These are phyloP conservation scores for Acanthamoeba triangularis DNA, from an alignment of 208 protist genomes.

Conservation along the genomic window DNA sequence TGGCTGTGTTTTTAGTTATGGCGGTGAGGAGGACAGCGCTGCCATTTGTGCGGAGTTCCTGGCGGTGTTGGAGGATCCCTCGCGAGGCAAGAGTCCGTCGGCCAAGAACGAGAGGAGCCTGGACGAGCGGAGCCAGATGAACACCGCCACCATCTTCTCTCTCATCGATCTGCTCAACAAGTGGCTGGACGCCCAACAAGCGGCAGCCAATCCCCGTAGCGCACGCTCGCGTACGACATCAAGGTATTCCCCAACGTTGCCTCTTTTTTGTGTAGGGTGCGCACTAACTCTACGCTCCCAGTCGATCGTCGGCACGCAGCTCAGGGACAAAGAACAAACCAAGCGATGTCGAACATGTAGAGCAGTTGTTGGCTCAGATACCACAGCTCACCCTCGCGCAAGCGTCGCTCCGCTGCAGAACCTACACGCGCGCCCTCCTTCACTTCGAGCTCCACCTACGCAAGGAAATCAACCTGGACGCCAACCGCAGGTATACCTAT, in stretches of 20 bases:
- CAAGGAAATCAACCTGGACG: neutral
- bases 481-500: neutral
- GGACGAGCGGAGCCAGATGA: constrained; percentile 65
- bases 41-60: constrained; percentile 13
- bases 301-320: neutral
- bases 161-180: constrained; percentile 42
- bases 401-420: constrained; percentile 78
- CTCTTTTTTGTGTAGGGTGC: neutral
- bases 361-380: constrained; percentile 60
- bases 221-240: neutral
- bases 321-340: constrained; percentile 27
- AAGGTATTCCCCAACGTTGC: neutral
- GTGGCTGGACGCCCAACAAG: constrained; percentile 34
- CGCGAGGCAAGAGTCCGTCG: constrained; percentile 6
- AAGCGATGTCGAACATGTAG: constrained; percentile 1
- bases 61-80: constrained; percentile 29
- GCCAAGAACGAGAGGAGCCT: constrained; percentile 54
- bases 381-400: constrained; percentile 76
- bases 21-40: neutral
- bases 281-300: neutral
- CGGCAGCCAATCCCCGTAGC: constrained; percentile 2
- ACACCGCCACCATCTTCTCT: constrained; percentile 29
- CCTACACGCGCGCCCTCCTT: constrained; percentile 79
- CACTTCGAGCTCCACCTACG: constrained; percentile 80
- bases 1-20: neutral